These are phyloP conservation scores for Kluyveromyces lactis DNA, from an alignment of 805 yeast genomes.

Conservation along the genomic window DNA sequence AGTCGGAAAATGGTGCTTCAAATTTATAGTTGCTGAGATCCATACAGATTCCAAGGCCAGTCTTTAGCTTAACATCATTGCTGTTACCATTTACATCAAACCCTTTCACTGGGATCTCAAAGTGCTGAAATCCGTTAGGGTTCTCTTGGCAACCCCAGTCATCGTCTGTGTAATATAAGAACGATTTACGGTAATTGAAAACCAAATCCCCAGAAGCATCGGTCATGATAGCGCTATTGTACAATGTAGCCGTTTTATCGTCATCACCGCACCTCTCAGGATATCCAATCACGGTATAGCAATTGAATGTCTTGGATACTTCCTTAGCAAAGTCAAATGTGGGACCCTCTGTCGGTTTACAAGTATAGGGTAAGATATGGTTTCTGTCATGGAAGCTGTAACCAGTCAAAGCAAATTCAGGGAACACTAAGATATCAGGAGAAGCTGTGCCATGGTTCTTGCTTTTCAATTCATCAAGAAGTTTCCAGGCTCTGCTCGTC, in stretches of 20 bases:
- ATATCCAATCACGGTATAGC: slow-evolving; percentile 73
- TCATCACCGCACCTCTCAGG: slow-evolving; percentile 44
- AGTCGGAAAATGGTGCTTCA: slow-evolving; percentile 64
- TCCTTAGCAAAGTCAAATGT: slow-evolving; percentile 49
- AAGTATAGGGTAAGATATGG: slow-evolving; percentile 53
- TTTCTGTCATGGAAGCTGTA: slow-evolving; percentile 50
- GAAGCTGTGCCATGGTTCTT: slow-evolving; percentile 14
- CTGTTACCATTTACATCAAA: slow-evolving; percentile 10
- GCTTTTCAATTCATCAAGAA: slow-evolving; percentile 27
- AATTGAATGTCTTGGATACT: slow-evolving; percentile 40
- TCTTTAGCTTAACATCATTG: slow-evolving; percentile 27
- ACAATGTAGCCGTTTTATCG: slow-evolving; percentile 29
- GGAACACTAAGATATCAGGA: slow-evolving; percentile 67
- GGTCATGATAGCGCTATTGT: slow-evolving; percentile 66
- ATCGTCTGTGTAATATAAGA: slow-evolving; percentile 71
- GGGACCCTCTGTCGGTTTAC: slow-evolving; percentile 33
- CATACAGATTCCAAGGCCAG: slow-evolving; percentile 86
- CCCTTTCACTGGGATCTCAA: slow-evolving; percentile 33
- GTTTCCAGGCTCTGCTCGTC: slow-evolving; percentile 35
- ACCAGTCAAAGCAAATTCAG: slow-evolving; percentile 82
- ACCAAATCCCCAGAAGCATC: slow-evolving; percentile 49
- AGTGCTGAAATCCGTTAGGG: slow-evolving; percentile 47
- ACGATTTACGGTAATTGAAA: slow-evolving; percentile 66
- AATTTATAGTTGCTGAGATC: slow-evolving; percentile 85
- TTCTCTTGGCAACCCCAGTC: slow-evolving; percentile 72